Evolutionary conservation across 768 basidiomycete species (phyloP), one percentile per base, ranked within the genome.

Genomic region (Amylocystis lapponica): DNA sequence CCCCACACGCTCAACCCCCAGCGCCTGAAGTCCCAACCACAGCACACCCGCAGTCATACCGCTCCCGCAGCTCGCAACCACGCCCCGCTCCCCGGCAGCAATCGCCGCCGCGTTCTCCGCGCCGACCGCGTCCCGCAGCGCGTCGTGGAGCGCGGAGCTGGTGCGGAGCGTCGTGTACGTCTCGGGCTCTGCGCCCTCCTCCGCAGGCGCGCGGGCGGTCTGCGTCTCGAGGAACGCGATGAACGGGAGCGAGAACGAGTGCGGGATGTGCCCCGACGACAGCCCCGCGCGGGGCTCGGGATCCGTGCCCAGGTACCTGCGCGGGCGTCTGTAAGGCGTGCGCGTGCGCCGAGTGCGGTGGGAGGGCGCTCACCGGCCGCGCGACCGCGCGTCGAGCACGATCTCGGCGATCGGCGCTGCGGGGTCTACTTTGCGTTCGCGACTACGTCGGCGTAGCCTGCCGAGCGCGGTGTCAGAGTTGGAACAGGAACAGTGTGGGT

Each of bases 31-130:
- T n/a, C 90, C 93, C 45, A 97, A 71, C 94, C 96, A 97, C 5
- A 97, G 71, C 12, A 97, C 71, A 3, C 78, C 89, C 10, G 95
- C 95, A n/a, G 94, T 96, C 95, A 99, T 97, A 33, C 95, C 95
- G 58, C 90, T 95, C 39, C 95, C 95, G 66, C 95, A 99, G 46
- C 74, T 85, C 11, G 86, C 79, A 5, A 83, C 74, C 23, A 94
- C 77, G 17, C 69, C 58, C 39, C 74, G 69, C 47, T 79, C 14
- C 86, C 87, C 10, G 69, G 60, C 34, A 85, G 64, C 9, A 94
- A 68, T 76, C 63, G 11, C 23, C 9, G 8, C 16, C 22, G 75
- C 70, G 45, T 72, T 61, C 41, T 76, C 72, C 29, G 61, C 53
- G 25, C 90, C 87, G 25, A 96, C 63, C 14, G 76, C 72, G n/a